These are phyloP conservation scores for Helianthus tuberosus DNA, from an alignment of 129 eudicot genomes.

Conservation along the genomic window DNA sequence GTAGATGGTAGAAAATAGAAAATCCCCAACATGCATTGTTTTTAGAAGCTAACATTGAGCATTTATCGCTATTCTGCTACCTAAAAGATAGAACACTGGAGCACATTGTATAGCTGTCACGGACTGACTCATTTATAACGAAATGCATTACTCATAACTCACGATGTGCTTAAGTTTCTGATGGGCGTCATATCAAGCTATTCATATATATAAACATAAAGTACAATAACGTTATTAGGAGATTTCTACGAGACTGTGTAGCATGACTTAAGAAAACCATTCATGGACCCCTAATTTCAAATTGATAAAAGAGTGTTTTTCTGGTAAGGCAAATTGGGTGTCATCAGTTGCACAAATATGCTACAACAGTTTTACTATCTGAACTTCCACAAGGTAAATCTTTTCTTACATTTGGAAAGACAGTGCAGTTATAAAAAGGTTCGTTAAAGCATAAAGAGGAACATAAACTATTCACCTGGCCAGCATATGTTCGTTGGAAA, in stretches of 20 bases:
- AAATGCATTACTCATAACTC: background rate
- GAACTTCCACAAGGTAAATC: slow-evolving; percentile 9
- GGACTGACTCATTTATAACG: background rate
- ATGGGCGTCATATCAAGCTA: background rate
- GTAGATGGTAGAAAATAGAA: background rate
- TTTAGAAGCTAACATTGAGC: background rate
- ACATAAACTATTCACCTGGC: slow-evolving; percentile 57
- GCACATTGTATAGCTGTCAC: background rate
- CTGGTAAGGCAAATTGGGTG: background rate
- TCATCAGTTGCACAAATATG: background rate
- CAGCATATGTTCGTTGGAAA: slow-evolving; percentile 88
- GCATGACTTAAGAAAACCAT: background rate
- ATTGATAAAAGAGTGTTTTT: background rate
- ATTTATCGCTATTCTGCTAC: background rate
- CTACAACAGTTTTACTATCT: slow-evolving; percentile 3
- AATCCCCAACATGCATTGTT: background rate
- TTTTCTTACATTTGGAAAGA: background rate
- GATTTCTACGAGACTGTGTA: background rate
- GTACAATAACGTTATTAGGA: background rate
- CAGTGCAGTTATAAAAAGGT: background rate
- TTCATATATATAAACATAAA: background rate
- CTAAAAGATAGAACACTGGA: background rate
- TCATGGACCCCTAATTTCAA: background rate
- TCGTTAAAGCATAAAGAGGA: background rate
- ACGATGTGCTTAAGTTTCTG: background rate